A percentile compares a stretch with the other conserved stretches of the same genome.
Conservation (phyloP, 2,329 filamentous ascomycete species). For the Chaetomiaceae sp. region DNA sequence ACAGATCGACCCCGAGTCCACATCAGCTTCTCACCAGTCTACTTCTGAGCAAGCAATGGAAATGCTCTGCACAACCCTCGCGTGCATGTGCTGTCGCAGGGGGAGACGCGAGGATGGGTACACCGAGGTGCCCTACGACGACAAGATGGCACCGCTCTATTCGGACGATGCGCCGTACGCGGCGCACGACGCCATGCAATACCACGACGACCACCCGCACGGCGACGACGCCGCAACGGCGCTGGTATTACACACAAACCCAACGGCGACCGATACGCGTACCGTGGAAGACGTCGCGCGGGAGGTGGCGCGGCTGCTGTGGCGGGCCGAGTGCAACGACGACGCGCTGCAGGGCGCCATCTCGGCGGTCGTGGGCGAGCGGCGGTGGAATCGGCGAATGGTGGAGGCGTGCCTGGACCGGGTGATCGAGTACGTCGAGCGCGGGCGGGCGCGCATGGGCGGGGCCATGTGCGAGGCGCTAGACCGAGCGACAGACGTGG, state of each 20-base stretch:
- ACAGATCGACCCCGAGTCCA: too few species aligned
- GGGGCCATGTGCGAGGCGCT: conserved; percentile 20
- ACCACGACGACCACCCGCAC: not conserved
- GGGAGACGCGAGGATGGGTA: conserved; percentile 1
- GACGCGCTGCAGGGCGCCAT: conserved; percentile 14
- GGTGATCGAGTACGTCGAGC: conserved; percentile 18
- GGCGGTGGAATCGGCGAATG: conserved; percentile 17
- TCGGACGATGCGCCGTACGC: conserved; percentile 8
- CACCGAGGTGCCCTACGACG: conserved; percentile 15
- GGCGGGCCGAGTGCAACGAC: conserved; percentile 15
- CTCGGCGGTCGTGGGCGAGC: conserved; percentile 5
- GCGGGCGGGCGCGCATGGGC: conserved; percentile 14
- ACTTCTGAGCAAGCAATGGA: conserved; percentile 5
- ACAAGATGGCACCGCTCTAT: conserved; percentile 13
- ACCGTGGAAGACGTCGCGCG: conserved; percentile 10
- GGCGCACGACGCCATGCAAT: conserved; percentile 9
- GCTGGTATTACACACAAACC: not conserved
- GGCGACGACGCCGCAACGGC: not conserved
- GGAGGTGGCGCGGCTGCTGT: conserved; percentile 14
- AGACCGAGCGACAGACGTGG: conserved; percentile 15
- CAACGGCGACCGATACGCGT: not conserved
- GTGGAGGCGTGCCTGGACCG: conserved; percentile 18
- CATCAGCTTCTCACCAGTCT: not conserved
- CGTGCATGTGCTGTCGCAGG: conserved; percentile 11
- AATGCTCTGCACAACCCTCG: conserved; percentile 10